A percentile compares a stretch with the other conserved stretches of the same genome.
These are phyloP conservation scores for Penicillium janthinellum DNA, from an alignment of 2,329 filamentous ascomycete species.

Conservation along the genomic window DNA sequence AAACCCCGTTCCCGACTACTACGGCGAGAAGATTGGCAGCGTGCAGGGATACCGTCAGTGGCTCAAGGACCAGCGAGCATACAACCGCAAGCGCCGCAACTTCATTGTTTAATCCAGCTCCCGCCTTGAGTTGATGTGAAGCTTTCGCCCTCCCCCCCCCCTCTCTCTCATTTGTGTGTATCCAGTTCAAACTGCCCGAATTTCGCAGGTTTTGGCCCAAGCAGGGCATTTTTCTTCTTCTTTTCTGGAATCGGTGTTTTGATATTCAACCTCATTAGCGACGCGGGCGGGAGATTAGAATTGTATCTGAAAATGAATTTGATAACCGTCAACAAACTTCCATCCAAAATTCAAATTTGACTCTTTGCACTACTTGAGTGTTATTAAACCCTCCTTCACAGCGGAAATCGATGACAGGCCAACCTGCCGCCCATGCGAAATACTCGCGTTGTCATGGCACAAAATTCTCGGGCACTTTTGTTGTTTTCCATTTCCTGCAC, in stretches of 20 bases:
- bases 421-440: too few species aligned
- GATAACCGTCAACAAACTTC: slow-evolving; percentile 14
- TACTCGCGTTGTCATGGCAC: too few species aligned
- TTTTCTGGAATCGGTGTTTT: slow-evolving; percentile 27
- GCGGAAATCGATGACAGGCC: too few species aligned
- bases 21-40: slow-evolving; percentile 96
- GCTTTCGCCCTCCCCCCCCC: slow-evolving; percentile 2
- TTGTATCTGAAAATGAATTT: slow-evolving; percentile 22
- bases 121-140: not conserved
- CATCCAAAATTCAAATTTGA: not conserved
- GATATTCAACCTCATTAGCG: slow-evolving; percentile 29
- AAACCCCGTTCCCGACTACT: slow-evolving; percentile 96
- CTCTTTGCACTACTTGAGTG: not conserved
- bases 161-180: slow-evolving; percentile 17
- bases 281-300: slow-evolving; percentile 22
- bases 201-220: slow-evolving; percentile 7
- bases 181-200: slow-evolving; percentile 13
- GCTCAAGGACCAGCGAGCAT: slow-evolving; percentile 96
- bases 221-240: slow-evolving; percentile 13
- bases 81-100: slow-evolving; percentile 79
- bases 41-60: slow-evolving; percentile 89
- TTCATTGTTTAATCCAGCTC: slow-evolving; percentile 36
- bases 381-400: not conserved
- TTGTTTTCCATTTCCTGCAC: too few species aligned
- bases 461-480: too few species aligned